Conservation (phyloP, 1,284 basidiomycete genomes). For the Sporisorium iseilematis-ciliati region DNA sequence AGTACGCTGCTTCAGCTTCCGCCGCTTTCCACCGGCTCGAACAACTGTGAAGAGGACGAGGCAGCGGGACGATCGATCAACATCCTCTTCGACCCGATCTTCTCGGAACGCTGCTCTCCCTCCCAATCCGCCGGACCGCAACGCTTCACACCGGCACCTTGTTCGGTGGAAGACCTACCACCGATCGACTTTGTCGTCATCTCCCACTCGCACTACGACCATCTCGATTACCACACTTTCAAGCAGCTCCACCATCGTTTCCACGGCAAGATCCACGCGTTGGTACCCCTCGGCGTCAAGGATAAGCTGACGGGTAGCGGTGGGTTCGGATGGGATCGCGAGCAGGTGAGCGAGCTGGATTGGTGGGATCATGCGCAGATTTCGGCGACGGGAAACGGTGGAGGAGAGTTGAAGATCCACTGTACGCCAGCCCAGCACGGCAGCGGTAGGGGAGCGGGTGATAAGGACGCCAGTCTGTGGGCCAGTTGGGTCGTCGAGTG, state of each 20-base stretch:
- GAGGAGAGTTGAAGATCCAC: constrained; percentile 25
- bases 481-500: constrained; percentile 61
- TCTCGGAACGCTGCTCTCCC: constrained; percentile 65
- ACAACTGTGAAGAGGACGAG: neutral
- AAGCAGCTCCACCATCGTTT: constrained; percentile 40
- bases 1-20: constrained; percentile 62
- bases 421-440: constrained; percentile 68
- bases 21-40: constrained; percentile 6
- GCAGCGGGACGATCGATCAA: constrained; percentile 34
- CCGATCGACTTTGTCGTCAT: constrained; percentile 63
- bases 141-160: constrained; percentile 58
- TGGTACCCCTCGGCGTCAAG: constrained; percentile 63
- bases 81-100: constrained; percentile 67
- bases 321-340: constrained; percentile 43
- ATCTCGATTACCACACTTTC: constrained; percentile 63
- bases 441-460: constrained; percentile 57
- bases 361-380: constrained; percentile 64
- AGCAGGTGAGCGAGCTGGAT: constrained; percentile 60
- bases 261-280: constrained; percentile 46
- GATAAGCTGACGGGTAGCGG: constrained; percentile 46
- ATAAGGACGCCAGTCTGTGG: constrained; percentile 60
- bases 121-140: constrained; percentile 59
- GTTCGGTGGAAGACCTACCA: constrained; percentile 55
- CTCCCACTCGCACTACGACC: constrained; percentile 68
- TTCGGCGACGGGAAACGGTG: neutral